Conservation (phyloP, 2,329 filamentous ascomycete species). For the Aspergillus candidus region DNA sequence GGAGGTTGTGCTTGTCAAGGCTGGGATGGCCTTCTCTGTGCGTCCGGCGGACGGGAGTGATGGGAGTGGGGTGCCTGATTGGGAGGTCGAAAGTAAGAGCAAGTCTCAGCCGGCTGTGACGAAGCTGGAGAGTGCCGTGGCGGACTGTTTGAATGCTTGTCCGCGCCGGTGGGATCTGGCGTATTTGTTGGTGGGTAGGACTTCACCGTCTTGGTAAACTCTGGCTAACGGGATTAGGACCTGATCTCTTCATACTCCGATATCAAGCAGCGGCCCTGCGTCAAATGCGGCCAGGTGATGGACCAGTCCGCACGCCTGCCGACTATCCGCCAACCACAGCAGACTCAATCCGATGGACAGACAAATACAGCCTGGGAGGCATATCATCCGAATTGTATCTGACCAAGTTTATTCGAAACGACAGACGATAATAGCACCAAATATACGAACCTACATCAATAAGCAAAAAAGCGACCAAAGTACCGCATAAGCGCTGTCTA, state of each 20-base stretch:
- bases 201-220: neutral
- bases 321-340: slow-evolving; percentile 27
- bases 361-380: slow-evolving; percentile 27
- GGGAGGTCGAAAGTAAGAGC: slow-evolving; percentile 28
- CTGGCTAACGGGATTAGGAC: slow-evolving; percentile 24
- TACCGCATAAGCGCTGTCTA: neutral
- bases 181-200: slow-evolving; percentile 32
- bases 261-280: slow-evolving; percentile 35
- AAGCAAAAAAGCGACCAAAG: neutral
- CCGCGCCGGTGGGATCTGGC: slow-evolving; percentile 35
- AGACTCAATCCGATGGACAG: slow-evolving; percentile 12
- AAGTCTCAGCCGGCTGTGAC: slow-evolving; percentile 20
- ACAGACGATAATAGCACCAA: too few species aligned
- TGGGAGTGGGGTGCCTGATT: slow-evolving; percentile 20
- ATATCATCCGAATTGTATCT: slow-evolving; percentile 28
- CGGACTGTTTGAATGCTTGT: slow-evolving; percentile 31
- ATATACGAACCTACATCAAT: neutral
- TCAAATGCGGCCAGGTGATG: slow-evolving; percentile 34
- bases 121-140: slow-evolving; percentile 31
- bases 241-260: slow-evolving; percentile 39
- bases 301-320: slow-evolving; percentile 36
- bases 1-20: slow-evolving; percentile 25
- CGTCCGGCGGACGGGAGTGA: slow-evolving; percentile 17
- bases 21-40: slow-evolving; percentile 32
- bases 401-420: neutral